Conservation (phyloP, 306 rosid species). For the Mimosa pudica region DNA sequence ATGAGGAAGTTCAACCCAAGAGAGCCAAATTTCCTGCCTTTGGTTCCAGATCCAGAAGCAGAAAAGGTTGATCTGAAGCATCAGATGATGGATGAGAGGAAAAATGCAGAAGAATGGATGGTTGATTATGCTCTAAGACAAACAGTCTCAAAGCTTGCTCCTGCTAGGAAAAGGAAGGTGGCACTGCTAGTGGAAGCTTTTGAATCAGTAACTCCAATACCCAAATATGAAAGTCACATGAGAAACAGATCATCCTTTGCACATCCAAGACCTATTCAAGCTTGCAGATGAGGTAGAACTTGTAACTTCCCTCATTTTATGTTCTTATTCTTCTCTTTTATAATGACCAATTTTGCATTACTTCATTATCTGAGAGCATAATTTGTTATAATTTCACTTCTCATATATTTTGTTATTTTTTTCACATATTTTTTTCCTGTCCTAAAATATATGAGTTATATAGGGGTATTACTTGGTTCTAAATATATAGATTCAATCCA, state of each 20-base stretch:
- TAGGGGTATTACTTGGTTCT: too few species aligned
- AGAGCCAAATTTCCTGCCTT: conserved; percentile 77
- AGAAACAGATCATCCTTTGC: conserved; percentile 48
- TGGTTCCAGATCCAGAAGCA: conserved; percentile 60
- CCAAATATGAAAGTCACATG: conserved; percentile 51
- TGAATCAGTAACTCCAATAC: conserved; percentile 68
- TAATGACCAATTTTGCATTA: background rate
- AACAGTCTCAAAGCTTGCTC: conserved; percentile 78
- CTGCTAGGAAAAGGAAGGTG: conserved; percentile 93
- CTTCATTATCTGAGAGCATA: background rate
- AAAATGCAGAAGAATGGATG: conserved; percentile 94
- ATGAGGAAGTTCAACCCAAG: conserved; percentile 61
- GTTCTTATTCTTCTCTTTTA: background rate
- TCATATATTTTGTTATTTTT: too few species aligned
- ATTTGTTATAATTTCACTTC: background rate
- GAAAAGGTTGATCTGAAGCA: conserved; percentile 87
- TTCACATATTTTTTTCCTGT: too few species aligned
- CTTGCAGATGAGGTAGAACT: conserved; percentile 70
- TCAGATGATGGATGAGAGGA: conserved; percentile 78
- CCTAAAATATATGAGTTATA: too few species aligned
- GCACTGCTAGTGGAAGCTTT: conserved; percentile 95
- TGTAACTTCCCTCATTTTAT: background rate
- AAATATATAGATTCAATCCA: too few species aligned
- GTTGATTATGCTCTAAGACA: conserved; percentile 74
- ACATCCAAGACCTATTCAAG: conserved; percentile 60